phyloP scores from a whole-genome alignment of 2,329 filamentous ascomycete genomes.

The Cryoendolithus antarcticus region DNA sequence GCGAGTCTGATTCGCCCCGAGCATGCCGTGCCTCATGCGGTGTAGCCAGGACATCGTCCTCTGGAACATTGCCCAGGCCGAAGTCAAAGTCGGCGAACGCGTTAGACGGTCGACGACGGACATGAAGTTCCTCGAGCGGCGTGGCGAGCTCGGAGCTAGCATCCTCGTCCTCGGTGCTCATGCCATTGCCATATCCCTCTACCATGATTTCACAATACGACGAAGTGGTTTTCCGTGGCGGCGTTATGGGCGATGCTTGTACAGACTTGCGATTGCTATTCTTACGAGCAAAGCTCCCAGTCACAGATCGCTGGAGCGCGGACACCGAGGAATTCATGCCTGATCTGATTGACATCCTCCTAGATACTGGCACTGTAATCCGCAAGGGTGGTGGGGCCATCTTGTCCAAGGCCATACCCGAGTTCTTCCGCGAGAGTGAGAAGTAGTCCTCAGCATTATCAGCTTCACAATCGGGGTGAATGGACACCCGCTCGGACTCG shows the following conservation, averaged over 20 bases:
- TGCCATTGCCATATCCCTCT: constrained; percentile 27
- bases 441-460: constrained; percentile 27
- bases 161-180: constrained; percentile 2
- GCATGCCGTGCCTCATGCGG: too few species aligned
- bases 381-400: constrained; percentile 10
- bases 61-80: constrained; percentile 5
- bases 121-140: constrained; percentile 1
- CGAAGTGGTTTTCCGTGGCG: constrained; percentile 12
- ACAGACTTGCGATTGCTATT: constrained; percentile 11
- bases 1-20: too few species aligned
- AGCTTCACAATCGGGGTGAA: constrained; percentile 35
- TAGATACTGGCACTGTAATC: constrained; percentile 9
- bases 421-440: constrained; percentile 11
- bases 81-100: constrained; percentile 9
- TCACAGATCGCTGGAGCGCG: constrained; percentile 16
- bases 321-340: constrained; percentile 16
- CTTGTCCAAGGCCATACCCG: constrained; percentile 9
- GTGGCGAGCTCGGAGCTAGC: constrained; percentile 3
- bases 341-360: constrained; percentile 25
- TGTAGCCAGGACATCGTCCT: background rate
- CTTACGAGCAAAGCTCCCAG: constrained; percentile 16
- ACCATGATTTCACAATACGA: constrained; percentile 27
- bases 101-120: constrained; percentile 1
- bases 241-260: constrained; percentile 7
- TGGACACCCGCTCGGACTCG: constrained; percentile 18